phyloP scores from a whole-genome alignment of 257 asterid genomes.

The Perilla frutescens region DNA sequence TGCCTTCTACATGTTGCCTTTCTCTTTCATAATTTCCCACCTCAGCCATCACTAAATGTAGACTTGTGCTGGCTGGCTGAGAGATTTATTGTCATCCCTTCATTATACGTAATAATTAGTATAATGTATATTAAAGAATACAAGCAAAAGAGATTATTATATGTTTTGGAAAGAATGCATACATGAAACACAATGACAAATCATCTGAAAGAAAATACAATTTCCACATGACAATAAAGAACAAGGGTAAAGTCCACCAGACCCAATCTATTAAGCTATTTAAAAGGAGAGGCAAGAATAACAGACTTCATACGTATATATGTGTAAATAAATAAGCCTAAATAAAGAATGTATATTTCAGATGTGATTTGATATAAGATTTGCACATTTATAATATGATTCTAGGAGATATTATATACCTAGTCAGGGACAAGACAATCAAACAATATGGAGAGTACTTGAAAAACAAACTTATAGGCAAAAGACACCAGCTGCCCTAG shows the following conservation, averaged over 20 bases:
- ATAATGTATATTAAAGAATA: neutral
- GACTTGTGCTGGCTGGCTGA: no score
- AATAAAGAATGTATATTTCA: neutral
- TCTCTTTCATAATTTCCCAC: neutral
- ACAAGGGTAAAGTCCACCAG: neutral
- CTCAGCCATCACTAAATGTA: neutral
- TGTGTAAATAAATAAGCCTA: neutral
- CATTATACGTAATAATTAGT: slow-evolving; percentile 6
- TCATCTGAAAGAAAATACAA: neutral
- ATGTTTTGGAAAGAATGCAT: slow-evolving; percentile 9
- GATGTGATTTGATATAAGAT: neutral
- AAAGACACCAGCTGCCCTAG: neutral
- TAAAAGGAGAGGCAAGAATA: neutral
- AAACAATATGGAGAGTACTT: neutral
- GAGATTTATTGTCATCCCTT: neutral
- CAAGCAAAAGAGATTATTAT: slow-evolving; percentile 1
- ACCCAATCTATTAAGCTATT: neutral
- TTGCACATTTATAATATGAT: neutral
- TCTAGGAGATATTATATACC: neutral
- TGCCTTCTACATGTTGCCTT: no score
- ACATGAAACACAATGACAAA: neutral
- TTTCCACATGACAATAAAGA: slow-evolving; percentile 9
- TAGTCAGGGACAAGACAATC: neutral
- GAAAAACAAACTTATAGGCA: slow-evolving; percentile 5
- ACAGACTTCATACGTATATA: neutral